These are phyloP conservation scores for Avena eriantha DNA, from an alignment of 176 grass and related monocot genomes.

Conservation along the genomic window DNA sequence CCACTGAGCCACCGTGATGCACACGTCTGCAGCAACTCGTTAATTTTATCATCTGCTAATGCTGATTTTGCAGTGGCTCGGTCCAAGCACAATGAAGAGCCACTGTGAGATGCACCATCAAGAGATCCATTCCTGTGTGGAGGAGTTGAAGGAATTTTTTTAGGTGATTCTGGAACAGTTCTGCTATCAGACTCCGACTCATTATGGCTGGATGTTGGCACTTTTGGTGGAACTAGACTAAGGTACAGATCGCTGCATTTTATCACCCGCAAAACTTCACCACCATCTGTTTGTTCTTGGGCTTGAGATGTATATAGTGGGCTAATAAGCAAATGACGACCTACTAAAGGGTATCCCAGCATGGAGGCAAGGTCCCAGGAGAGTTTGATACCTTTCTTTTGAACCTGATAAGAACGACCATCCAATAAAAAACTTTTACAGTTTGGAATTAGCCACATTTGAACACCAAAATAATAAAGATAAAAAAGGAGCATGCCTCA, in stretches of 20 bases:
- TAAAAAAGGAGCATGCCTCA: slow-evolving; percentile 50
- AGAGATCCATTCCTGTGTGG: slow-evolving; percentile 42
- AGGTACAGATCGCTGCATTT: slow-evolving; percentile 76
- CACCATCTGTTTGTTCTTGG: slow-evolving; percentile 28
- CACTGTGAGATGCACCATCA: slow-evolving; percentile 40
- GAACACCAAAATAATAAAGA: slow-evolving; percentile 20
- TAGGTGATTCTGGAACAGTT: slow-evolving; percentile 48
- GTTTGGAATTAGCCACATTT: slow-evolving; percentile 31
- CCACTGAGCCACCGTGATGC: slow-evolving; percentile 71
- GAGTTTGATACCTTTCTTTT: slow-evolving; percentile 77
- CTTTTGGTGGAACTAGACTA: slow-evolving; percentile 55
- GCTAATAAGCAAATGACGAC: slow-evolving; percentile 63
- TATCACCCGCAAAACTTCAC: slow-evolving; percentile 42
- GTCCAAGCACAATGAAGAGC: slow-evolving; percentile 55
- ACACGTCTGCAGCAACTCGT: slow-evolving; percentile 66
- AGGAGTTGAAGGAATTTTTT: slow-evolving; percentile 48
- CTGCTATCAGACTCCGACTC: slow-evolving; percentile 19
- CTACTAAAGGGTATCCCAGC: slow-evolving; percentile 60
- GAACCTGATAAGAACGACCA: slow-evolving; percentile 52
- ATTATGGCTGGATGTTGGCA: slow-evolving; percentile 34
- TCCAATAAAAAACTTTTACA: slow-evolving; percentile 20
- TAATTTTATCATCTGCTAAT: slow-evolving; percentile 77
- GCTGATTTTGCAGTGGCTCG: slow-evolving; percentile 55
- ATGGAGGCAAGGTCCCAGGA: slow-evolving; percentile 88
- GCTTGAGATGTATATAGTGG: slow-evolving; percentile 49